Evolutionary conservation across 2,329 filamentous ascomycete genomes (phyloP).

Genomic region (Cryoendolithus antarcticus): DNA sequence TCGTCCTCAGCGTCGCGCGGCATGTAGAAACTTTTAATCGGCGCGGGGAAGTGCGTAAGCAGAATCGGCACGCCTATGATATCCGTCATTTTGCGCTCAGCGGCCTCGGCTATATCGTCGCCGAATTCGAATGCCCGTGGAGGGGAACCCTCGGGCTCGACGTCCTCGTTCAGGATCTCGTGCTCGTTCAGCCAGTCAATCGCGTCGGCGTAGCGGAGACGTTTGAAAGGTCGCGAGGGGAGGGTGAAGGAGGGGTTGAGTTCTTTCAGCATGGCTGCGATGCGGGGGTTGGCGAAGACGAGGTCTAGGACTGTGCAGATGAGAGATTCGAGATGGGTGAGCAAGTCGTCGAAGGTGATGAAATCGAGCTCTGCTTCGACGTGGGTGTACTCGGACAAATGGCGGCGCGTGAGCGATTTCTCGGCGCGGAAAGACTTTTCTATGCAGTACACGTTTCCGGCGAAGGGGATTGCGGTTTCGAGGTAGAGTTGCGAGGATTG

Average conservation of each 20-base stretch:
- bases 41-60: conserved; percentile 89
- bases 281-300: conserved; percentile 59
- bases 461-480: conserved; percentile 78
- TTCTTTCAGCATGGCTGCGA: conserved; percentile 61
- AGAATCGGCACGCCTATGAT: conserved; percentile 92
- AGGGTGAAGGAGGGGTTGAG: conserved; percentile 84
- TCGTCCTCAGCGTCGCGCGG: conserved; percentile 67
- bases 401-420: conserved; percentile 85
- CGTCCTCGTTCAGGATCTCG: conserved; percentile 87
- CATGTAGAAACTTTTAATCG: conserved; percentile 99
- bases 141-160: conserved; percentile 41
- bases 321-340: conserved; percentile 74
- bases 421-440: conserved; percentile 98
- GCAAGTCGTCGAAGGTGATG: conserved; percentile 80
- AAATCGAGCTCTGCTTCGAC: conserved; percentile 95
- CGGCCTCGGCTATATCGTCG: conserved; percentile 95
- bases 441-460: conserved; percentile 95
- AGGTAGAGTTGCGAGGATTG: conserved; percentile 97
- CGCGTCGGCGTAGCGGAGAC: conserved; percentile 89
- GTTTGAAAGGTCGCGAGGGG: conserved; percentile 75
- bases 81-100: conserved; percentile 94
- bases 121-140: conserved; percentile 59
- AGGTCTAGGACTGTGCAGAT: conserved; percentile 77
- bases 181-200: conserved; percentile 89
- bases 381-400: conserved; percentile 93